Base-by-base conservation (phyloP, 2,329 filamentous ascomycete genomes). In the Fusarium sp. region DNA sequence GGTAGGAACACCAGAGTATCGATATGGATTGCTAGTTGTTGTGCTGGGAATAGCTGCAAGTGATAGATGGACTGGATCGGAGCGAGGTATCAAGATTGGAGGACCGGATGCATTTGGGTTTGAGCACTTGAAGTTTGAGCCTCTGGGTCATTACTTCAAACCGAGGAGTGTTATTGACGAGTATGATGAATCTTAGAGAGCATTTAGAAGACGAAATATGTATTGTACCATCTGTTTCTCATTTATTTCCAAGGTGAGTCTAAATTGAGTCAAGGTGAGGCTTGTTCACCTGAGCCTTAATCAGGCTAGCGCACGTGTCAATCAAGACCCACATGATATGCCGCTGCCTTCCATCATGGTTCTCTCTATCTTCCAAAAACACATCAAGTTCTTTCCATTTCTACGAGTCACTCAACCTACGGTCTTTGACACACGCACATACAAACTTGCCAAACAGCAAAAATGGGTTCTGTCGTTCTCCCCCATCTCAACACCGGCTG, bases 401-500 rank as follows among this genome's bases (percentile, higher is more conserved):
- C 48, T 34, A 25, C 37, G n/a, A 56, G 27, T 23, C 20, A 41
- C 18, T 55, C 25, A 54, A 41, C 40, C 13, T 7, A 43, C 27
- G 25, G 23, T 5, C n/a, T 7, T 42, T 25, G 16, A 25, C 27
- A 9, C 16, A 12, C 9, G 8, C 27, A 14, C 6, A 10, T 18
- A 4, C 25, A 13, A 55, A n/a, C 18, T 12, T 23, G 14, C n/a
- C 5, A 6, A 28, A 20, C 12, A 7, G 25, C 16, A 32, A 60
- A 34, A 13, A 88, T 88, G 86, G 93, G 94, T 75, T 97, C 94
- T 76, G 92, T 98, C 68, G 92, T 97, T 51, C 89, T 99, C 55
- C 95, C 95, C 47, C 95, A 98, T 81, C 88, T 99, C 48, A 88
- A 89, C 74, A 94, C 92, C 43, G 96, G 93, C 80, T 99, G 95